A percentile compares a stretch with the other conserved stretches of the same genome.
These are phyloP conservation scores for Akebia trifoliata DNA, from an alignment of 164 flowering plant species.

Conservation along the genomic window DNA sequence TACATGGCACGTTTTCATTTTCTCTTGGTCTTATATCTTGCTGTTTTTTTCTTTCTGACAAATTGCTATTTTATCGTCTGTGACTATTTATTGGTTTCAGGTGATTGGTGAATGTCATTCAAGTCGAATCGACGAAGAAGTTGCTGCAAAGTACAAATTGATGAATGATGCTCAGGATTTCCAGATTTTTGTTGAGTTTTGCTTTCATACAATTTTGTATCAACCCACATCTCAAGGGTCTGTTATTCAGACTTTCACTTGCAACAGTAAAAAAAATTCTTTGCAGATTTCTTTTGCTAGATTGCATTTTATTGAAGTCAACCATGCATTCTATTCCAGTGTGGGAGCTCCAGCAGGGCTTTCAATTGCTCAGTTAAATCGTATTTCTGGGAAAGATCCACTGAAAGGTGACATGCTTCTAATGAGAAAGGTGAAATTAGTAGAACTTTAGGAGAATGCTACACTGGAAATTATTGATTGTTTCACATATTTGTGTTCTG, in stretches of 20 bases:
- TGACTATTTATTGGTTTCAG: constrained; percentile 34
- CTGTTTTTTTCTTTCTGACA: constrained; percentile 1
- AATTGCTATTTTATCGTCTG: constrained; percentile 3
- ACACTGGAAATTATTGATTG: background rate
- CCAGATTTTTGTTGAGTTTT: constrained; percentile 71
- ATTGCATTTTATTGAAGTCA: background rate
- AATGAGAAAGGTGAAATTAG: constrained; percentile 55
- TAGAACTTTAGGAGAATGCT: background rate
- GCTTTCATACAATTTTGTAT: constrained; percentile 72
- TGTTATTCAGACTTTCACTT: constrained; percentile 17
- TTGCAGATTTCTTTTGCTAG: background rate
- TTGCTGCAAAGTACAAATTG: constrained; percentile 53
- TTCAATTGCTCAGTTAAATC: constrained; percentile 63
- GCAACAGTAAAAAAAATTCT: background rate
- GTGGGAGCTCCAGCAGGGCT: constrained; percentile 71
- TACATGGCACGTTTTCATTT: background rate
- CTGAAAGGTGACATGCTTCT: constrained; percentile 49
- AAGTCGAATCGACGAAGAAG: constrained; percentile 42
- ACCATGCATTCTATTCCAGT: constrained; percentile 31
- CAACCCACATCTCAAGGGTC: constrained; percentile 75
- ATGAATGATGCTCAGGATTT: constrained; percentile 39
- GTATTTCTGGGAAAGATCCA: constrained; percentile 67
- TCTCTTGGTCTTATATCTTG: background rate
- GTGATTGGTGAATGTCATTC: constrained; percentile 91
- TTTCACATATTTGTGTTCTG: background rate